Conservation (phyloP, 768 basidiomycete genomes). For the Calvatia gigantea region DNA sequence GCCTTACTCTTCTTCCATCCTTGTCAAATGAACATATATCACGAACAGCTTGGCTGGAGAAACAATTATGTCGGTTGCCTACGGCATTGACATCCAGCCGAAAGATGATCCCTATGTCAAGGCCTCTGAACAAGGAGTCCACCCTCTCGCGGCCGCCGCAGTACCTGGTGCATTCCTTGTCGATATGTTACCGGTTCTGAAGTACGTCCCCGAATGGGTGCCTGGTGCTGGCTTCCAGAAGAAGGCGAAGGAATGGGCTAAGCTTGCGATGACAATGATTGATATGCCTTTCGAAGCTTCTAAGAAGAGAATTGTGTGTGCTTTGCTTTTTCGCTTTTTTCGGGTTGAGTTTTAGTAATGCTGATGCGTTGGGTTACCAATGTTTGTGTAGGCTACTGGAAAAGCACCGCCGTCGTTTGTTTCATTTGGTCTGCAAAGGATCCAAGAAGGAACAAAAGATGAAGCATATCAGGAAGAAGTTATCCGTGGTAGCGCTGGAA, state of each 20-base stretch:
- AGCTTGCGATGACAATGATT: constrained; percentile 26
- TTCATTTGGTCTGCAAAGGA: constrained; percentile 12
- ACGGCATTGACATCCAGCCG: constrained; percentile 30
- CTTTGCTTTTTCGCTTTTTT: background rate
- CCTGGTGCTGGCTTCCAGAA: constrained; percentile 33
- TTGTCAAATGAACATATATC: background rate
- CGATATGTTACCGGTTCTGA: constrained; percentile 24
- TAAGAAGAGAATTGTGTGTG: constrained; percentile 27
- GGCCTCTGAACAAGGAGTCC: constrained; percentile 21
- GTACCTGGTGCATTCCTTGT: constrained; percentile 29
- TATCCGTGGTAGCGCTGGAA: constrained; percentile 20
- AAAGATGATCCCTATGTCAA: constrained; percentile 29
- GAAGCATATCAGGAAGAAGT: constrained; percentile 16
- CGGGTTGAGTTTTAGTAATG: background rate
- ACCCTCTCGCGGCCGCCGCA: constrained; percentile 19
- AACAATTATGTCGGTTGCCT: constrained; percentile 29
- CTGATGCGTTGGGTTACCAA: background rate
- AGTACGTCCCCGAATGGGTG: constrained; percentile 28
- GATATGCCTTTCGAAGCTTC: constrained; percentile 32
- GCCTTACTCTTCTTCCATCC: background rate
- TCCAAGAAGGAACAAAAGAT: constrained; percentile 10
- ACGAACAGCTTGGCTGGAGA: constrained; percentile 28
- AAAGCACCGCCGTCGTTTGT: constrained; percentile 16
- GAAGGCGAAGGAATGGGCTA: constrained; percentile 36
- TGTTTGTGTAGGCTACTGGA: constrained; percentile 15